Evolutionary conservation across 2,329 filamentous ascomycete species (phyloP), one percentile per base, ranked within the genome.

Genomic region (Diaporthe sp.): DNA sequence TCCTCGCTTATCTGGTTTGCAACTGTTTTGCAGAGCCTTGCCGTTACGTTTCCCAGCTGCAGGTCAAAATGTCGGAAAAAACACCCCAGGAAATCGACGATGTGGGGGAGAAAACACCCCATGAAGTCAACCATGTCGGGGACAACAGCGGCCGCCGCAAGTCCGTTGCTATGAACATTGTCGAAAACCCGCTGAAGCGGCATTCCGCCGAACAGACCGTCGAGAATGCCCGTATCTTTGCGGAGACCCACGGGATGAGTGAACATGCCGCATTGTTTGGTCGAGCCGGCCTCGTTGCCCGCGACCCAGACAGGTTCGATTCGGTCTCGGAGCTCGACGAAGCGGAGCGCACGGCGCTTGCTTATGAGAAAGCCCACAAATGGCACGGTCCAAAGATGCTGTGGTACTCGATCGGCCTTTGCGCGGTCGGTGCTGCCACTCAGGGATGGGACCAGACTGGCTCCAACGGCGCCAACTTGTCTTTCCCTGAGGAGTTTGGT

Each of bases 241-340:
- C 92, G 53, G 84, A 86, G 19, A 84, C 88, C 57, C 90, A 93
- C 78, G 87, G 87, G 34, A 86, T 95, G 37, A 83, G 85, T 2
- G 89, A 93, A 72, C 88, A 93, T 78, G 84, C 91, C 4, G 84
- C 86, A 4, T 81, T 93, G 22, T 87, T 95, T 71, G 87, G 89
- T 71, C 93, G 92, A 79, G 94, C 93, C 46, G 94, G 94, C 4
- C 87, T 96, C 15, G 89, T 95, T 25, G 94, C 94, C 3, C 93
- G 94, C 82, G 91, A 93, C 78, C 93, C 93, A 0, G 85, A 85
- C 12, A 86, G 87, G 42, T 94, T 86, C 81, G 92, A 94, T 75
- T 85, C 88, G 46, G 87, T 95, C 55, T 84, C 82, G 5, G 80
- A 82, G 19, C 79, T 86, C 1, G 71, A 77, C 2, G 81, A 81